Evolutionary conservation across 2,329 filamentous ascomycete species (phyloP), one percentile per base, ranked within the genome.

Genomic region (Botrytis sinoallii): DNA sequence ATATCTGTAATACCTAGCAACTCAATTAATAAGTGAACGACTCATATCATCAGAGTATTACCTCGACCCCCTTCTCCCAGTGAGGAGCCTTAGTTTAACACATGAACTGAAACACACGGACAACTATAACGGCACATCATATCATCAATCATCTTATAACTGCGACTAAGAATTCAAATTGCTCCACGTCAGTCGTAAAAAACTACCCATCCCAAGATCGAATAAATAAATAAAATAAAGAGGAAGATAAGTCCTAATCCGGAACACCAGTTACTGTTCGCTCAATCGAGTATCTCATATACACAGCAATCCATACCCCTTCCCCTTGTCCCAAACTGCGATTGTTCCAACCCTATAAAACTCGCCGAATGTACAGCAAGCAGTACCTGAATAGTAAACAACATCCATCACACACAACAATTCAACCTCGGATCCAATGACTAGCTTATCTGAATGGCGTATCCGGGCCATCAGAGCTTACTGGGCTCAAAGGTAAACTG

Each of bases 401-500:
- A 10, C 46, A 71, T 64, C n/a, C 46, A 40, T 65, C 44, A 32
- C 55, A 57, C n/a, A 63, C 48, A 71, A 7, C 20, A 44, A 74
- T 66, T 44, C 35, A 32, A 52, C 44, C 59, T 70, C 25, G 52
- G 48, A 70, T 64, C 72, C 52, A 44, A 73, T 67, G 38, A 46
- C 59, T 63, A n/a, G 44, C 64, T 76, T 75, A 80, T 48, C 74
- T 77, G 68, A 79, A 80, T 20, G 78, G 76, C 64, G 74, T 74
- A 67, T 81, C 79, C 20, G 77, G 66, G 14, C 76, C 79, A 74
- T 79, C 78, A 32, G 78, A 77, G 66, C 89, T 87, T 46, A 88
- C 83, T 1, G 89, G 89, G 78, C 89, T 91, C 48, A 86, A 83
- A 5, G 89, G 88, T 70, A 85, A 83, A 82, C 89, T 91, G 75